Evolutionary conservation across 1,284 basidiomycete genomes (phyloP), one percentile per base, ranked within the genome.

Genomic region (Malassezia slooffiae): DNA sequence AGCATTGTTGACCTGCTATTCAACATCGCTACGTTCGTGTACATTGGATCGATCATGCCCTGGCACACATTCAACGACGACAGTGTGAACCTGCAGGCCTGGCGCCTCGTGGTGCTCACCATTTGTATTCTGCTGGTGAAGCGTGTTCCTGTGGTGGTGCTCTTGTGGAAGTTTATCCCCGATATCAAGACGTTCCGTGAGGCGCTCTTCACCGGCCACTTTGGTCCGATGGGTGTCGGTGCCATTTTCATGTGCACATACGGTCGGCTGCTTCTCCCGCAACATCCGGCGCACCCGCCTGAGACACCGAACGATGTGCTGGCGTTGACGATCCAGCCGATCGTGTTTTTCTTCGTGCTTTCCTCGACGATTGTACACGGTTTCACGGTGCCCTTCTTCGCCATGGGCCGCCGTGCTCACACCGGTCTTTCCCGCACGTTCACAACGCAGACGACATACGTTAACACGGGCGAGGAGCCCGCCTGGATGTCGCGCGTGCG

Each of bases 1-100:
- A 89, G 85, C 71, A 91, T 97, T 60, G 87, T 97, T 66, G 90
- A 93, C 70, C 72, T 88, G 54, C 73, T 90, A 45, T 71, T 65
- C 52, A 67, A 69, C 51, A 52, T 55, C 32, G 65, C 60, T 29
- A 60, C 59, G 33, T 70, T 70, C 41, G 58, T 70, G 48, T 70
- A 69, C 53, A 67, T 70, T 34, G 67, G 67, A 16, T 62, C 67
- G n/a, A 43, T 62, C 9, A 69, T 70, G 37, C 67, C 67, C 5
- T 68, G 62, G 57, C 55, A 57, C 34, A 50, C 54, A 42, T 67
- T 61, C 44, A 58, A 50, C 29, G 47, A 67, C 34, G 53, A 44
- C 17, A 28, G 26, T 5, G 51, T 54, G 20, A 51, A 58, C 15
- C 48, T 69, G 13, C 58, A 47, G 24, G 34, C 64, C 2, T 66